Conservation (phyloP, 2,329 filamentous ascomycete genomes). For the Fusarium sp. region DNA sequence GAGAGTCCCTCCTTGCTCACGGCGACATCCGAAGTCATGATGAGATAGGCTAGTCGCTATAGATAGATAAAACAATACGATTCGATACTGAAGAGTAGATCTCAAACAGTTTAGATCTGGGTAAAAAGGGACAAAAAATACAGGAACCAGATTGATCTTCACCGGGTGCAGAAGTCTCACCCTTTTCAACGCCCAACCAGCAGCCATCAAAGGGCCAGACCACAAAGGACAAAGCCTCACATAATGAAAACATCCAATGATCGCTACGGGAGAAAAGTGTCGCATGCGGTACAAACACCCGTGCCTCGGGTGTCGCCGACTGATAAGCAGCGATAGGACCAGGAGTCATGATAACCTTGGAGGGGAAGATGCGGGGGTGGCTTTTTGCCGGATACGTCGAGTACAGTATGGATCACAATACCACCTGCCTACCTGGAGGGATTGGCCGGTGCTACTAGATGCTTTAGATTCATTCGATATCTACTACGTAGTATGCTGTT, state of each 20-base stretch:
- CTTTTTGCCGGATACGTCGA: not conserved
- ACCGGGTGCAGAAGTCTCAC: not conserved
- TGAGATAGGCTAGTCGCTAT: not conserved
- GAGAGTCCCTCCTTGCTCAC: slow-evolving; percentile 64
- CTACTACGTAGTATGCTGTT: not conserved
- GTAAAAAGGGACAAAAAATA: not conserved
- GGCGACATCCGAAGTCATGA: slow-evolving; percentile 53
- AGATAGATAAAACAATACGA: not conserved
- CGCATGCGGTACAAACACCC: not conserved
- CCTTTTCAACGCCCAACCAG: not conserved
- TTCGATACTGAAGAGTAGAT: not conserved
- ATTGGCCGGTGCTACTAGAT: not conserved
- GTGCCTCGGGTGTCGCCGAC: not conserved
- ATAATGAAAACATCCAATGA: not conserved
- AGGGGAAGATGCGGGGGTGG: slow-evolving; percentile 3
- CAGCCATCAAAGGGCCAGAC: not conserved
- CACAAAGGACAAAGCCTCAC: not conserved
- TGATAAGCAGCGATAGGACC: not conserved
- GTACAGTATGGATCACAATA: not conserved
- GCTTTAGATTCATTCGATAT: not conserved
- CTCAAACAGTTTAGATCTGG: not conserved
- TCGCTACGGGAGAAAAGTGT: not conserved
- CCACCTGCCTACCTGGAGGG: not conserved
- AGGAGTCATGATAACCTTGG: not conserved
- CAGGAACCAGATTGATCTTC: not conserved